Percentiles rank a stretch among this genome's conserved stretches.
These are phyloP conservation scores for Metschnikowia amazonensis DNA, from an alignment of 805 yeast genomes.

Conservation along the genomic window DNA sequence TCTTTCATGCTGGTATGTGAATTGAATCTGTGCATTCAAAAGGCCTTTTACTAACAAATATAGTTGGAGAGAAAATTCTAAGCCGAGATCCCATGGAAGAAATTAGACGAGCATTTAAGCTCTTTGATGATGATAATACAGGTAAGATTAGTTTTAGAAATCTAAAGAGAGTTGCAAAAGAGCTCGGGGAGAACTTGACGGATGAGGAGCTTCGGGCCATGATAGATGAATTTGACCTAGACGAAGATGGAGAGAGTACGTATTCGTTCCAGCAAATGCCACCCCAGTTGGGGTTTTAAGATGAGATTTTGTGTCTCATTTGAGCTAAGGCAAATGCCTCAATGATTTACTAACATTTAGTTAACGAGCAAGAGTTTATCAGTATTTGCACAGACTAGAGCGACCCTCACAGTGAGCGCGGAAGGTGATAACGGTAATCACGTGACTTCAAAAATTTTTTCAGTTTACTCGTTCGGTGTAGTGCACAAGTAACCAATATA, in stretches of 20 bases:
- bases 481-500: not conserved
- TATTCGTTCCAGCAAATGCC: slow-evolving; percentile 17
- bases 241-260: slow-evolving; percentile 87
- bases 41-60: slow-evolving; percentile 21
- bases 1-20: slow-evolving; percentile 65
- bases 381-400: slow-evolving; percentile 72
- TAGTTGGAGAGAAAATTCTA: slow-evolving; percentile 75
- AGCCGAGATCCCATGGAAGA: slow-evolving; percentile 93
- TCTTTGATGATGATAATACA: slow-evolving; percentile 84
- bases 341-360: slow-evolving; percentile 32
- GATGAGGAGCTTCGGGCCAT: slow-evolving; percentile 93
- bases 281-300: not conserved
- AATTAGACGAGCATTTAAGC: slow-evolving; percentile 79
- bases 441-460: slow-evolving; percentile 13
- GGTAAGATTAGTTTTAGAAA: slow-evolving; percentile 80
- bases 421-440: slow-evolving; percentile 5
- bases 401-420: not conserved
- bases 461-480: slow-evolving; percentile 1
- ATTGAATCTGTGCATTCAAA: not conserved
- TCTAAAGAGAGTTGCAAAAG: slow-evolving; percentile 84
- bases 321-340: not conserved
- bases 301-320: no score
- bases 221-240: slow-evolving; percentile 96
- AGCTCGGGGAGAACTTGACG: slow-evolving; percentile 83
- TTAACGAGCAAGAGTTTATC: slow-evolving; percentile 85